These are phyloP conservation scores for Rhizopogon salebrosus DNA, from an alignment of 768 basidiomycete genomes.

Conservation along the genomic window DNA sequence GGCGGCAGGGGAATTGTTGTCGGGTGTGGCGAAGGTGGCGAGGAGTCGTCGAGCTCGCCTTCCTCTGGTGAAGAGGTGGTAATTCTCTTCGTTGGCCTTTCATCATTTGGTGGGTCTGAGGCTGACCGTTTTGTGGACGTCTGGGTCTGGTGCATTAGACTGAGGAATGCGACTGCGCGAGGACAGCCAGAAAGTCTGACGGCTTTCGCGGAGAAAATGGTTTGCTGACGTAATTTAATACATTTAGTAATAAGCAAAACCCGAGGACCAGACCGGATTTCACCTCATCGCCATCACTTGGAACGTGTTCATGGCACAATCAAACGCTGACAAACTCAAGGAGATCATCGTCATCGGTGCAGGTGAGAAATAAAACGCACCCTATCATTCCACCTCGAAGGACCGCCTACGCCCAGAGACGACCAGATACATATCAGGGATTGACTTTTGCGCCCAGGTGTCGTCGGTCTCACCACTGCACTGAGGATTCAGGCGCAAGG, in stretches of 20 bases:
- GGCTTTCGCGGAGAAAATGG: constrained; percentile 10
- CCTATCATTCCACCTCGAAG: too few species aligned
- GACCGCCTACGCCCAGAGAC: neutral
- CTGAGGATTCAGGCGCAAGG: constrained; percentile 61
- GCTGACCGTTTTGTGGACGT: constrained; percentile 51
- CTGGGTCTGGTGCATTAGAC: constrained; percentile 9
- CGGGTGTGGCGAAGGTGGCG: constrained; percentile 12
- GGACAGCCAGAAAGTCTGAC: too few species aligned
- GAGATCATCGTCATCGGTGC: constrained; percentile 36
- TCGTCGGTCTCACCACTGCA: constrained; percentile 74
- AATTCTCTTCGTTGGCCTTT: constrained; percentile 49
- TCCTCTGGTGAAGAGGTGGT: constrained; percentile 70
- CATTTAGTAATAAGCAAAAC: neutral
- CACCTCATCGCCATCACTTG: too few species aligned
- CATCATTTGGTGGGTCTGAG: constrained; percentile 44
- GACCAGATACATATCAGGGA: neutral
- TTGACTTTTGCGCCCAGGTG: constrained; percentile 40
- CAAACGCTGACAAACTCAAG: constrained; percentile 8
- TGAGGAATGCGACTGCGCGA: neutral
- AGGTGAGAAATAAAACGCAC: too few species aligned
- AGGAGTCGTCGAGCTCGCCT: constrained; percentile 71
- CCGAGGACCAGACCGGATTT: too few species aligned
- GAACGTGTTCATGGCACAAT: neutral
- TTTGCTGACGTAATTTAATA: constrained; percentile 6
- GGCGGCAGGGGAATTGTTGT: constrained; percentile 22